A percentile compares a stretch with the other conserved stretches of the same genome.
phyloP scores from a whole-genome alignment of 208 protist species.

The Acanthamoeba lenticulata region DNA sequence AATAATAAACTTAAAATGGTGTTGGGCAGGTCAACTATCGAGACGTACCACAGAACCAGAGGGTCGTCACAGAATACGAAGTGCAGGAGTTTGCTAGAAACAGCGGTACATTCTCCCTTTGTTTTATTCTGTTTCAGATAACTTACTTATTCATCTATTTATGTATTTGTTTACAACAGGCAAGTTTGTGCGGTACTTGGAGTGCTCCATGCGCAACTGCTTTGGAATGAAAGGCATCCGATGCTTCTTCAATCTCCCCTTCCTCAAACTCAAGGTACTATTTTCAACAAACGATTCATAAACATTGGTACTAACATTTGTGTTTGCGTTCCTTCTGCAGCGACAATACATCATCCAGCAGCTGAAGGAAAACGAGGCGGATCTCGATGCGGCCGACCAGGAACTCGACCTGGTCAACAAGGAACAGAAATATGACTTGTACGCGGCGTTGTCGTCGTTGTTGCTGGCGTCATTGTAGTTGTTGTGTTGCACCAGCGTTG shows the following conservation, averaged over 20 bases:
- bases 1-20: not conserved
- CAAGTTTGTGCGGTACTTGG: conserved; percentile 65
- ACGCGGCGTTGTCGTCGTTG: not conserved
- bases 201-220: conserved; percentile 77
- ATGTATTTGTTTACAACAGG: not conserved
- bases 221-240: conserved; percentile 71
- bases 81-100: conserved; percentile 29
- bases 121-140: no score
- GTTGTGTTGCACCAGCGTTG: not conserved
- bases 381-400: conserved; percentile 56
- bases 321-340: not conserved
- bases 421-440: conserved; percentile 66
- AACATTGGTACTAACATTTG: not conserved
- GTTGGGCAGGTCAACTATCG: conserved; percentile 62
- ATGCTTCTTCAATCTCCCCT: conserved; percentile 80
- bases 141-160: no score
- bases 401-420: conserved; percentile 32
- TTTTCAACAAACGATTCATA: not conserved
- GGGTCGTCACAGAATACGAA: conserved; percentile 39
- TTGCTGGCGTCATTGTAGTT: not conserved
- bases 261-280: conserved; percentile 70
- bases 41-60: conserved; percentile 37
- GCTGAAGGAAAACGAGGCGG: conserved; percentile 50
- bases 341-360: conserved; percentile 45
- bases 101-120: not conserved